A percentile compares a stretch with the other conserved stretches of the same genome.
Conservation (phyloP, 208 protist genomes). For the Acanthamoeba healyi region DNA sequence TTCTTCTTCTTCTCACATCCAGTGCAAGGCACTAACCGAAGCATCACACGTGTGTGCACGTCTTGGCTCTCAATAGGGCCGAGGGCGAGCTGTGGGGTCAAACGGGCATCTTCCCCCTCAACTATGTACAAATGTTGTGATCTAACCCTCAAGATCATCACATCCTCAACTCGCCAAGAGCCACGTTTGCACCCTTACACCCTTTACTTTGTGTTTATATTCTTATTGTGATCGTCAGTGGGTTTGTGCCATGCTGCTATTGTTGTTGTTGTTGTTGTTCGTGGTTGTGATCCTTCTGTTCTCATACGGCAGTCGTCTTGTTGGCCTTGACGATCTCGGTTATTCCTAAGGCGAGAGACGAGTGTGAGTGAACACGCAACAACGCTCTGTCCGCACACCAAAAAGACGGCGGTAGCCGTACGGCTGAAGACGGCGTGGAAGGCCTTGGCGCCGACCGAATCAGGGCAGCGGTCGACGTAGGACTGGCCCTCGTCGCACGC, state of each 20-base stretch:
- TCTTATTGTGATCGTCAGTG: too few species aligned
- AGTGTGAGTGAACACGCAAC: too few species aligned
- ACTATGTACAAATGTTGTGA: conserved; percentile 43
- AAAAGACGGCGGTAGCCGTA: background rate
- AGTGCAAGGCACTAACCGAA: too few species aligned
- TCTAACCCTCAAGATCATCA: background rate
- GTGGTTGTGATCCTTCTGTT: too few species aligned
- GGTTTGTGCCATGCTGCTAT: too few species aligned
- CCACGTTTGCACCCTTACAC: too few species aligned
- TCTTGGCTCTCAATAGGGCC: too few species aligned
- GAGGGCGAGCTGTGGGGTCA: conserved; percentile 30
- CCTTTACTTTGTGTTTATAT: too few species aligned
- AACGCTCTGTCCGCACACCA: too few species aligned
- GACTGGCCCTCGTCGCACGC: conserved; percentile 78
- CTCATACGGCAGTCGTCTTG: background rate
- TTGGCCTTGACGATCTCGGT: conserved; percentile 39
- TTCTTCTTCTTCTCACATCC: too few species aligned
- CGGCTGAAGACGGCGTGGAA: conserved; percentile 18
- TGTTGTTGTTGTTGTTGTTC: background rate
- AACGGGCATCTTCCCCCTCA: conserved; percentile 39
- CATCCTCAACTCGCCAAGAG: too few species aligned
- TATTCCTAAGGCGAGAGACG: background rate
- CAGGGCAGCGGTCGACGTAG: conserved; percentile 18
- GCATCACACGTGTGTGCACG: too few species aligned
- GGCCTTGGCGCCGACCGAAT: background rate